Evolutionary conservation across 208 protist species (phyloP).

Genomic region (Herpetomonas muscarum): DNA sequence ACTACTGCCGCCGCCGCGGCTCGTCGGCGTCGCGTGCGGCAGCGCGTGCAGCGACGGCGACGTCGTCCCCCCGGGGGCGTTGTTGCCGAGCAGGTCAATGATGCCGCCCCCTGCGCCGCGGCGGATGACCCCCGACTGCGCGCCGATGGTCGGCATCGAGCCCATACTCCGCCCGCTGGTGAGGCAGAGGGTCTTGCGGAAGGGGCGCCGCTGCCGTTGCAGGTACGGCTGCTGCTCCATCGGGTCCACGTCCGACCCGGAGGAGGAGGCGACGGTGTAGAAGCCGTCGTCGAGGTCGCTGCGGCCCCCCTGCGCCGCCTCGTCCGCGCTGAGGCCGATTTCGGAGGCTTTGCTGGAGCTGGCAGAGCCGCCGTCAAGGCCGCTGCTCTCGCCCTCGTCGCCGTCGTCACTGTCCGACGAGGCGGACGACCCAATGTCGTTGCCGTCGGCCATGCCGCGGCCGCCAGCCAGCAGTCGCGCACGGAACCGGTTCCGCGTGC

Average conservation of each 20-base stretch:
- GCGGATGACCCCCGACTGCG: no score
- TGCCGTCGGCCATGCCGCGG: background rate
- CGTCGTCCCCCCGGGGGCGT: no score
- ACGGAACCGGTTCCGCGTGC: background rate
- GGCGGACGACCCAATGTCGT: background rate
- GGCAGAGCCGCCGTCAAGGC: background rate
- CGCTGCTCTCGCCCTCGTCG: background rate
- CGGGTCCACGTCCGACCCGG: background rate
- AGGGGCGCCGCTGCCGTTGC: no score
- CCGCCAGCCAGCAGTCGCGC: background rate
- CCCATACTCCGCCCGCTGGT: no score
- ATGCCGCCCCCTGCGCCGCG: no score
- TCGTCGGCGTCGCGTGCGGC: background rate
- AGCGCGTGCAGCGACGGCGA: no score
- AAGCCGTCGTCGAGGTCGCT: slow-evolving; percentile 2
- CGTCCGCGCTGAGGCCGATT: background rate
- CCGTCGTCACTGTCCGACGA: background rate
- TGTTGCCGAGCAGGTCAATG: no score
- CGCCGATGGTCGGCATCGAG: no score
- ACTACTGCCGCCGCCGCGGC: background rate
- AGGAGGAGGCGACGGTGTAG: slow-evolving; percentile 2
- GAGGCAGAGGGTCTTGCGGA: no score
- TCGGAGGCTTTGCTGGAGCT: background rate
- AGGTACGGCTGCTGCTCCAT: slow-evolving; percentile 6
- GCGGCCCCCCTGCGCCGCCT: background rate